Evolutionary conservation across 2,329 filamentous ascomycete species (phyloP).

Genomic region (Cercospora brassicicola): DNA sequence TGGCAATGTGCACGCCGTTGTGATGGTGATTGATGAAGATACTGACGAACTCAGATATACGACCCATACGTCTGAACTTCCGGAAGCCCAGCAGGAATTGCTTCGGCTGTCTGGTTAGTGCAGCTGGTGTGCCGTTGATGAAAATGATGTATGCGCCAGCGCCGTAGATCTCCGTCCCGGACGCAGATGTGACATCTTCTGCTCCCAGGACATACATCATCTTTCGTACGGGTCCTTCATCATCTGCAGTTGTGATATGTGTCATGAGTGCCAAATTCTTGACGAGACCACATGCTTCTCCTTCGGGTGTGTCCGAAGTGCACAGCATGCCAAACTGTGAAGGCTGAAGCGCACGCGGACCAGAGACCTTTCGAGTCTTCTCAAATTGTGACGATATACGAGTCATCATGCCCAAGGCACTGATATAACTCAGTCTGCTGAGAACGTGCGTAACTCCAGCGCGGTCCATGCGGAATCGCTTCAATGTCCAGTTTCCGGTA

Average conservation of each 20-base stretch:
- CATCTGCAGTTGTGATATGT: constrained; percentile 95
- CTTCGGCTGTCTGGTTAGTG: constrained; percentile 81
- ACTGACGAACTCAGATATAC: constrained; percentile 88
- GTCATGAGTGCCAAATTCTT: constrained; percentile 99
- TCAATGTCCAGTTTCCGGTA: constrained; percentile 96
- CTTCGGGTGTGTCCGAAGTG: constrained; percentile 95
- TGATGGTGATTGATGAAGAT: constrained; percentile 30
- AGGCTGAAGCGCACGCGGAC: constrained; percentile 90
- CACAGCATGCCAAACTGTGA: constrained; percentile 99
- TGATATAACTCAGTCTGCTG: constrained; percentile 93
- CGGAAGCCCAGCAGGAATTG: constrained; percentile 83
- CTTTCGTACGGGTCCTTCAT: constrained; percentile 84
- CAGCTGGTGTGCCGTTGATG: constrained; percentile 92
- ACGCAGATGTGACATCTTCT: constrained; percentile 75
- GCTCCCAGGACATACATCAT: constrained; percentile 84
- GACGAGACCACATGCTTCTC: constrained; percentile 94
- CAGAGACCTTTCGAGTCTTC: constrained; percentile 94
- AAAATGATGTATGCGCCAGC: constrained; percentile 86
- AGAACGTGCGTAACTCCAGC: constrained; percentile 95
- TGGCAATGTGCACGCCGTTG: constrained; percentile 60
- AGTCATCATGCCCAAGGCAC: constrained; percentile 98
- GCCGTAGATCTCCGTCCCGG: constrained; percentile 82
- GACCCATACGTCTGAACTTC: constrained; percentile 80
- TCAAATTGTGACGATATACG: constrained; percentile 98
- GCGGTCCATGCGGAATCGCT: constrained; percentile 98